A percentile compares a stretch with the other conserved stretches of the same genome.
phyloP scores from a whole-genome alignment of 2,329 filamentous ascomycete genomes.

The Cytospora mali region DNA sequence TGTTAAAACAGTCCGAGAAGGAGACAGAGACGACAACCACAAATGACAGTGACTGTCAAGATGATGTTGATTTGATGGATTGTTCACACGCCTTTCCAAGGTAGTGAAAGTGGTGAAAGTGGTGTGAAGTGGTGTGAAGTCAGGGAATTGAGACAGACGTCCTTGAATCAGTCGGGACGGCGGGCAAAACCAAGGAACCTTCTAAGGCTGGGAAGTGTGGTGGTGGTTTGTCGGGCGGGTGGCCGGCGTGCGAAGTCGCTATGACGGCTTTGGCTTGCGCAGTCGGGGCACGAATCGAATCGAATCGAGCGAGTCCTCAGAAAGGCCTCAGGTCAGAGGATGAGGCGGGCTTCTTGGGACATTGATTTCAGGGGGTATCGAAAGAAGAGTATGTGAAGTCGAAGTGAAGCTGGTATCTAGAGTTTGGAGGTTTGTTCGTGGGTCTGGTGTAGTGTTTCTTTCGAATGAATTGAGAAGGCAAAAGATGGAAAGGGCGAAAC shows the following conservation, averaged over 20 bases:
- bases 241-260: slow-evolving; percentile 1
- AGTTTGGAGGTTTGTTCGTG: not conserved
- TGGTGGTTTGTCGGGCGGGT: slow-evolving; percentile 1
- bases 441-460: not conserved
- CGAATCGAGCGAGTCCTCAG: not conserved
- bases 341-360: not conserved
- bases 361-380: not conserved
- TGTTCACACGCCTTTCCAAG: not conserved
- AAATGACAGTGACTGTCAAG: not conserved
- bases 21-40: not conserved
- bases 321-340: not conserved
- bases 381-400: not conserved
- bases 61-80: not conserved
- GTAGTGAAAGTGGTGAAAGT: not conserved
- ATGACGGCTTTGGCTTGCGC: not conserved
- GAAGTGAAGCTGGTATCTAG: not conserved
- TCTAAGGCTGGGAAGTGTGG: not conserved
- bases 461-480: not conserved
- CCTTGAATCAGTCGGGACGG: too few species aligned
- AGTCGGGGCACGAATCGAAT: not conserved
- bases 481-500: not conserved
- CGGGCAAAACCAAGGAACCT: not conserved
- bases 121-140: not conserved
- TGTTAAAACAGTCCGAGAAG: not conserved
- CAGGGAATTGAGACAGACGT: not conserved